These are phyloP conservation scores for Grosmannia penicillata DNA, from an alignment of 2,329 filamentous ascomycete genomes.

Conservation along the genomic window DNA sequence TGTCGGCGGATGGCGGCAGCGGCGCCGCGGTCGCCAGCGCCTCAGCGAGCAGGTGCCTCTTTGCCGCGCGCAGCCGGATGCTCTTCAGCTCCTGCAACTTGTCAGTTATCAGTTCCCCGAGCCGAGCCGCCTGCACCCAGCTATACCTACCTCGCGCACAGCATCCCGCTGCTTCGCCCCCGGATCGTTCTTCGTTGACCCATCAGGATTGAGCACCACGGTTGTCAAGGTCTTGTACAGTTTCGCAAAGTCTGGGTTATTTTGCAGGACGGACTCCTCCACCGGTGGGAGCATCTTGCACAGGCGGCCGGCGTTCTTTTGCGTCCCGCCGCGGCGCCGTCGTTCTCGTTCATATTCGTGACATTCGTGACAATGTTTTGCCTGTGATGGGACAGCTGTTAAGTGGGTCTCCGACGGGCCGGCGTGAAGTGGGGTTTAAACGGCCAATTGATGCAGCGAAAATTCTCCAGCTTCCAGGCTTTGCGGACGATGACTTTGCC, in stretches of 20 bases:
- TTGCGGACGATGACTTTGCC: too few relatives aligned
- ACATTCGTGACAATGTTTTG: too few relatives aligned
- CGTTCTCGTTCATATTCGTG: too few relatives aligned
- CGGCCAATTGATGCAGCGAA: too few relatives aligned
- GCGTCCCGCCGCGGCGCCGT: neutral
- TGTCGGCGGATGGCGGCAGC: neutral
- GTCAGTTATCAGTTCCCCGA: neutral
- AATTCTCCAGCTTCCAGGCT: too few relatives aligned
- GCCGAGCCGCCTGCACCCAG: too few relatives aligned
- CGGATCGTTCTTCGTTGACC: slow-evolving; percentile 30
- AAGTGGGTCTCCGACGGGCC: too few relatives aligned
- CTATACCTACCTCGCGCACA: slow-evolving; percentile 29
- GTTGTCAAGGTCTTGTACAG: slow-evolving; percentile 41
- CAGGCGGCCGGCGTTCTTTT: neutral
- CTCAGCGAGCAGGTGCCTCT: slow-evolving; percentile 32
- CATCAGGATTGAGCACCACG: slow-evolving; percentile 39
- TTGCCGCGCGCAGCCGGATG: slow-evolving; percentile 31
- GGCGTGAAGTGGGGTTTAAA: too few relatives aligned
- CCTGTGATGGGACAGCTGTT: too few relatives aligned
- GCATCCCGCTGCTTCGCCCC: slow-evolving; percentile 32
- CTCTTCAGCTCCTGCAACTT: slow-evolving; percentile 29
- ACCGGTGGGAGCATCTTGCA: slow-evolving; percentile 43
- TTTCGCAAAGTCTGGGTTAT: slow-evolving; percentile 45
- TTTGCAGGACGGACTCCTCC: slow-evolving; percentile 35
- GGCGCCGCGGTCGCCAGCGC: slow-evolving; percentile 31